phyloP scores from a whole-genome alignment of 345 rosid genomes.

The Sisymbrium irio region DNA sequence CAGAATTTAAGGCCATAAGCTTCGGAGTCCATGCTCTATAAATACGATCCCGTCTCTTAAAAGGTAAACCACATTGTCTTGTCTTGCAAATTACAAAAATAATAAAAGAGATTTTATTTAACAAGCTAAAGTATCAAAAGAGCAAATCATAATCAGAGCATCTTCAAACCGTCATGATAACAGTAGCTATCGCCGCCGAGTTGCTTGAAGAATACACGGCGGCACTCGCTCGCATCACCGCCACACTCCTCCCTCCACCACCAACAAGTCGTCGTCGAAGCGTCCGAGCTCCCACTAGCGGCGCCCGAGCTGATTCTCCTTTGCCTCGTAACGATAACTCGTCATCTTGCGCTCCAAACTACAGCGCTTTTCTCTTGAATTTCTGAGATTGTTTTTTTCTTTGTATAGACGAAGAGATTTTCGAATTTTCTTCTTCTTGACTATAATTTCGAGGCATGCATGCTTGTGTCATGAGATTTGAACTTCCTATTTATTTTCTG shows the following conservation, averaged over 20 bases:
- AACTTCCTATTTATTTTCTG: not conserved
- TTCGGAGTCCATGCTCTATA: slow-evolving; percentile 10
- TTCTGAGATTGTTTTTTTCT: slow-evolving; percentile 2
- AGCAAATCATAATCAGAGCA: not conserved
- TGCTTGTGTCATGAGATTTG: slow-evolving; percentile 3
- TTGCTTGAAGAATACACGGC: slow-evolving; percentile 40
- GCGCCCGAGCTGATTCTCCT: slow-evolving; percentile 5
- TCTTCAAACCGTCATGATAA: slow-evolving; percentile 25
- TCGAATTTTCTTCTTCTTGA: slow-evolving; percentile 17
- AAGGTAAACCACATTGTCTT: slow-evolving; percentile 19
- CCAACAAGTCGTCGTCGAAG: slow-evolving; percentile 23
- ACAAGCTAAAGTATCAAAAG: not conserved
- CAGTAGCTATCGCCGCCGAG: slow-evolving; percentile 38
- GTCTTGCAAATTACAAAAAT: slow-evolving; percentile 2
- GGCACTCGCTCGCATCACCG: slow-evolving; percentile 36
- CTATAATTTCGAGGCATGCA: not conserved
- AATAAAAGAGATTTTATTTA: not conserved
- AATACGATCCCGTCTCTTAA: slow-evolving; percentile 9
- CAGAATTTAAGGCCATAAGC: slow-evolving; percentile 19
- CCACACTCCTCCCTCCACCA: slow-evolving; percentile 30
- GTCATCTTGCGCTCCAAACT: slow-evolving; percentile 29
- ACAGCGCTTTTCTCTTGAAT: slow-evolving; percentile 31
- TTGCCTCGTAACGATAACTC: slow-evolving; percentile 28
- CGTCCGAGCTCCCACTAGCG: slow-evolving; percentile 21
- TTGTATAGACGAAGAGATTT: slow-evolving; percentile 16